A percentile compares a stretch with the other conserved stretches of the same genome.
These are phyloP conservation scores for Cicer chorassanicum DNA, from an alignment of 306 rosid species.

Conservation along the genomic window DNA sequence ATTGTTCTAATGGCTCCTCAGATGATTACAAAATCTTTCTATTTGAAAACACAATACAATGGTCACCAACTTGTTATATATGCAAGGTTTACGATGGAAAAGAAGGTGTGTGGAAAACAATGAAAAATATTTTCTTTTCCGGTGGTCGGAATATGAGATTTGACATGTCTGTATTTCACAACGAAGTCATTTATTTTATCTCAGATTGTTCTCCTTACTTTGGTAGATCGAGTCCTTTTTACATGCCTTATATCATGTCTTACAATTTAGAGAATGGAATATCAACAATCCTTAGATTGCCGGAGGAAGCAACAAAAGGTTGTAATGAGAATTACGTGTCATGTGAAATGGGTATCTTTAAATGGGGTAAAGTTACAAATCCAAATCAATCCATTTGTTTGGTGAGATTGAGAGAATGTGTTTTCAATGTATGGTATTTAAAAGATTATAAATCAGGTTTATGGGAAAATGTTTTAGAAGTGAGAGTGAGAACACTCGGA, in stretches of 20 bases:
- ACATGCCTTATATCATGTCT: conserved; percentile 25
- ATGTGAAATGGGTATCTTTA: conserved; percentile 19
- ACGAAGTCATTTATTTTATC: neutral
- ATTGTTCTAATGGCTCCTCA: neutral
- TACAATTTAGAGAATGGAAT: conserved; percentile 2
- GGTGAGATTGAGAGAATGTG: conserved; percentile 3
- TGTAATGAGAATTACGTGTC: neutral
- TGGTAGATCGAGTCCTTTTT: neutral
- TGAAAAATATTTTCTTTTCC: neutral
- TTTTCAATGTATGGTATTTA: conserved; percentile 30
- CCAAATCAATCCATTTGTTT: conserved; percentile 8
- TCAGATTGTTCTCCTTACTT: neutral
- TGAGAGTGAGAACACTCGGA: conserved; percentile 30
- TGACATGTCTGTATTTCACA: neutral
- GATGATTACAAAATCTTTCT: neutral
- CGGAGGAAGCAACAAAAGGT: conserved; percentile 7
- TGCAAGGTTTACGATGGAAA: neutral
- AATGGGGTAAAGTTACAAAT: neutral
- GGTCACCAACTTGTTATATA: neutral
- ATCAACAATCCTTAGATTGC: conserved; percentile 17
- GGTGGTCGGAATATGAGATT: neutral
- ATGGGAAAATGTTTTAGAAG: conserved; percentile 15
- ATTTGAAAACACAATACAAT: neutral
- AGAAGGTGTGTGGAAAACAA: neutral
- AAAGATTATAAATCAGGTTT: neutral